These are phyloP conservation scores for Centella asiatica DNA, from an alignment of 129 eudicot genomes.

Conservation along the genomic window DNA sequence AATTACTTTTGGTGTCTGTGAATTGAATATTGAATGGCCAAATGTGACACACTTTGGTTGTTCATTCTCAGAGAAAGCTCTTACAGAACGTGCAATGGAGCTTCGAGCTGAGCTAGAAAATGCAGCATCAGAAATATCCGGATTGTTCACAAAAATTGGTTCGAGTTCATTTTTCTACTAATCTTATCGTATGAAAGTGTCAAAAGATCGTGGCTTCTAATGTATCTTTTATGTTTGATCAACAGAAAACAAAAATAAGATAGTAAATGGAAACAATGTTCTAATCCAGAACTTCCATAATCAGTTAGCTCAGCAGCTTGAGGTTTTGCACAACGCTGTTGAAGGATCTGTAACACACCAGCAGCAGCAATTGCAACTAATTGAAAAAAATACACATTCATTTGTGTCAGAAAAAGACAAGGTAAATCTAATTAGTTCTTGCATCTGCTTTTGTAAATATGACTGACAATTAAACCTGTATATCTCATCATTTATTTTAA, in stretches of 20 bases:
- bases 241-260: slow-evolving; percentile 41
- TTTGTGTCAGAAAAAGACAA: slow-evolving; percentile 37
- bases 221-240: slow-evolving; percentile 3
- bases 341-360: slow-evolving; percentile 41
- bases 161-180: slow-evolving; percentile 17
- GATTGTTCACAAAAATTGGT: slow-evolving; percentile 57
- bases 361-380: slow-evolving; percentile 30
- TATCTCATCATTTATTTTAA: slow-evolving; percentile 8
- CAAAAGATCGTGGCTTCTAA: background rate
- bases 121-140: slow-evolving; percentile 55
- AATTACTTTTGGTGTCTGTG: background rate
- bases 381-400: slow-evolving; percentile 35
- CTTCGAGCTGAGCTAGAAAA: slow-evolving; percentile 51
- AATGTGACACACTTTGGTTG: background rate
- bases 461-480: background rate
- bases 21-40: background rate
- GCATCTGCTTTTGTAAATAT: background rate
- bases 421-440: slow-evolving; percentile 19
- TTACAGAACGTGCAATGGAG: slow-evolving; percentile 41
- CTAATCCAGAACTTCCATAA: slow-evolving; percentile 41
- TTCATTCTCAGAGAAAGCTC: slow-evolving; percentile 40
- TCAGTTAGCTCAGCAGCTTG: slow-evolving; percentile 50
- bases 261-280: slow-evolving; percentile 43
- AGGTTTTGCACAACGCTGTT: slow-evolving; percentile 35
- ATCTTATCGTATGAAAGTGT: background rate